phyloP scores from a whole-genome alignment of 306 rosid genomes.

The Dryas alaskensis region DNA sequence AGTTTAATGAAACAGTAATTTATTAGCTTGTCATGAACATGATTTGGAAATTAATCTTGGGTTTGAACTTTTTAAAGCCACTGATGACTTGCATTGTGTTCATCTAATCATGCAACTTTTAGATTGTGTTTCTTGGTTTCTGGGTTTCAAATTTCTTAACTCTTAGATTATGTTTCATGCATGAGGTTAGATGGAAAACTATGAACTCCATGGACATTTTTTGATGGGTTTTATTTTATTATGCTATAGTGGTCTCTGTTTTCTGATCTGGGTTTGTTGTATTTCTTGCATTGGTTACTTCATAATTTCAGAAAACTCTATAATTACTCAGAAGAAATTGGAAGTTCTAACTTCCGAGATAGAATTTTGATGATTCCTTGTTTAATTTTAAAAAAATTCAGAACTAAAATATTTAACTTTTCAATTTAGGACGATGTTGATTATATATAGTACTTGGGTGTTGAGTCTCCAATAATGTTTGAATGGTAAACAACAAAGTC shows the following conservation, averaged over 20 bases:
- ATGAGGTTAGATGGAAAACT: not conserved
- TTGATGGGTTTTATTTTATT: not conserved
- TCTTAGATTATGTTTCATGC: too few species aligned
- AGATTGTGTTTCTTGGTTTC: not conserved
- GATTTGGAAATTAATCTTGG: not conserved
- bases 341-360: not conserved
- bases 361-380: not conserved
- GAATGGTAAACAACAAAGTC: not conserved
- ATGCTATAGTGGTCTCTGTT: not conserved
- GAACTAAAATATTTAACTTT: too few species aligned
- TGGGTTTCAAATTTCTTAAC: too few species aligned
- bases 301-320: not conserved
- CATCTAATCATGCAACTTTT: not conserved
- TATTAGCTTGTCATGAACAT: not conserved
- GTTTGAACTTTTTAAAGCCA: not conserved
- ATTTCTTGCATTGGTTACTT: not conserved
- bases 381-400: not conserved
- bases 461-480: too few species aligned
- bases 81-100: not conserved
- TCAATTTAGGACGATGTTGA: too few species aligned
- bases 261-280: conserved; percentile 19
- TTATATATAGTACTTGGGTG: too few species aligned
- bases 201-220: not conserved
- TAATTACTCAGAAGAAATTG: not conserved
- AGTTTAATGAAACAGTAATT: not conserved